These are phyloP conservation scores for Phytophthora multivora DNA, from an alignment of 352 stramenopile species.

Conservation along the genomic window DNA sequence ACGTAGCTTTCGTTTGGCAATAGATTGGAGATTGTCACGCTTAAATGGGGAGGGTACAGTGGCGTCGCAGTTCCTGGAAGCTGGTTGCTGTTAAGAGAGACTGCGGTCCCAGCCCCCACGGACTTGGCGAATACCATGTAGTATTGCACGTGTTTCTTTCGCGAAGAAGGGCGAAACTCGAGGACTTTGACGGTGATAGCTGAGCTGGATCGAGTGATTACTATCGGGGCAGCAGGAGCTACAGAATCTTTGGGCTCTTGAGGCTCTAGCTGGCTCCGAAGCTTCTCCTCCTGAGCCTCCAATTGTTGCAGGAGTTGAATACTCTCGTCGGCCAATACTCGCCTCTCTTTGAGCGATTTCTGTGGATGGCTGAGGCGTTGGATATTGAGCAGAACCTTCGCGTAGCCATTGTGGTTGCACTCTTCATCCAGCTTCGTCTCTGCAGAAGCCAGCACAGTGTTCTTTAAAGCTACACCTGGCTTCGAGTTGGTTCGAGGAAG, in stretches of 20 bases:
- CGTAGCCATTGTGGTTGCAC: conserved; percentile 62
- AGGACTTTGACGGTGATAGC: conserved; percentile 58
- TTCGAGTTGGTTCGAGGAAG: conserved; percentile 21
- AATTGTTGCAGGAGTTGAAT: conserved; percentile 49
- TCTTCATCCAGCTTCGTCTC: conserved; percentile 46
- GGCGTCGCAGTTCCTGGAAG: conserved; percentile 64
- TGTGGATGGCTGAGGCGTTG: conserved; percentile 36
- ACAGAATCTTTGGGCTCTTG: background rate
- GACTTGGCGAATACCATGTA: conserved; percentile 86
- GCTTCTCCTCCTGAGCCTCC: conserved; percentile 48
- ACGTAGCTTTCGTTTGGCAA: conserved; percentile 80
- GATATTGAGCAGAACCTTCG: conserved; percentile 47
- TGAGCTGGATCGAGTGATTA: conserved; percentile 60
- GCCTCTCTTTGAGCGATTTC: conserved; percentile 22
- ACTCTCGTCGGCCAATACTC: conserved; percentile 36
- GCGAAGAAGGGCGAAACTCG: conserved; percentile 39
- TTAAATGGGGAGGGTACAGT: conserved; percentile 31
- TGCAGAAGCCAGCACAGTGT: conserved; percentile 8
- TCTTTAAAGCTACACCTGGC: background rate
- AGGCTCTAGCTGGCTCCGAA: conserved; percentile 24
- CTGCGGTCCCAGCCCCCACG: conserved; percentile 66
- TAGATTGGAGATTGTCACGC: conserved; percentile 57
- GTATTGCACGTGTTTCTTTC: conserved; percentile 48
- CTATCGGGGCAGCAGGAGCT: conserved; percentile 45
- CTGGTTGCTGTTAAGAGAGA: conserved; percentile 77